phyloP scores from a whole-genome alignment of 169 alveolate species.

The Besnoitia besnoiti region DNA sequence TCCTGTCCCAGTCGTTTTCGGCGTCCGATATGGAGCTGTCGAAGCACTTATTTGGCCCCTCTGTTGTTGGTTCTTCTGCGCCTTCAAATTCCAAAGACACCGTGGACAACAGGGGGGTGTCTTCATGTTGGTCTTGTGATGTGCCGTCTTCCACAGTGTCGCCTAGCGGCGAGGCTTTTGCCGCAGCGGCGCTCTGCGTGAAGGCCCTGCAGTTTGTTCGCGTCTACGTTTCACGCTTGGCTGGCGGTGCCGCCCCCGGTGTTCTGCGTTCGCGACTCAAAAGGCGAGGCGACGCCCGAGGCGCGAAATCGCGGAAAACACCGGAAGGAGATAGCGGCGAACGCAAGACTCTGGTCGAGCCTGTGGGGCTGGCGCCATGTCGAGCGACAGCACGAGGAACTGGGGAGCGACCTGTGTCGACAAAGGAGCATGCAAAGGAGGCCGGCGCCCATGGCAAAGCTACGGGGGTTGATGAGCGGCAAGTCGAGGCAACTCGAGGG shows the following conservation, averaged over 20 bases:
- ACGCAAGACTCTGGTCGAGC: too few relatives aligned
- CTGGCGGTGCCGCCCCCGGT: slow-evolving; percentile 12
- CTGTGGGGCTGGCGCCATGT: too few relatives aligned
- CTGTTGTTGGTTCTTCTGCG: not conserved
- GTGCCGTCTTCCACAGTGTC: too few relatives aligned
- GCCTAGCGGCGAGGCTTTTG: not conserved
- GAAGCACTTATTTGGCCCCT: not conserved
- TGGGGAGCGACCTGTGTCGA: too few relatives aligned
- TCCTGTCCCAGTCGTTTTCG: not conserved
- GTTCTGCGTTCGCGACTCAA: not conserved
- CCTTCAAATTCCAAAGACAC: not conserved
- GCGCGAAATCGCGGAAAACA: not conserved
- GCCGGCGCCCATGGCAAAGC: too few relatives aligned
- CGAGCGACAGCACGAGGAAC: too few relatives aligned
- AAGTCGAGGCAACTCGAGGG: not conserved
- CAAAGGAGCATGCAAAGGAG: too few relatives aligned
- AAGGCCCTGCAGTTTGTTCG: slow-evolving; percentile 15
- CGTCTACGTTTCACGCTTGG: not conserved
- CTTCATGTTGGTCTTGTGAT: too few relatives aligned
- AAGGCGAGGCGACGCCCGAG: not conserved
- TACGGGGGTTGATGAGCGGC: too few relatives aligned
- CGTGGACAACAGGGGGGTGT: too few relatives aligned
- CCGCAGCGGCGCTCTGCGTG: slow-evolving; percentile 3
- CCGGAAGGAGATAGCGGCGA: not conserved
- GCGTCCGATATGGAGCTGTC: not conserved